Evolutionary conservation across 495 filamentous ascomycete species (phyloP), one percentile per base, ranked within the genome.

Genomic region (Clavariopsis aquatica): DNA sequence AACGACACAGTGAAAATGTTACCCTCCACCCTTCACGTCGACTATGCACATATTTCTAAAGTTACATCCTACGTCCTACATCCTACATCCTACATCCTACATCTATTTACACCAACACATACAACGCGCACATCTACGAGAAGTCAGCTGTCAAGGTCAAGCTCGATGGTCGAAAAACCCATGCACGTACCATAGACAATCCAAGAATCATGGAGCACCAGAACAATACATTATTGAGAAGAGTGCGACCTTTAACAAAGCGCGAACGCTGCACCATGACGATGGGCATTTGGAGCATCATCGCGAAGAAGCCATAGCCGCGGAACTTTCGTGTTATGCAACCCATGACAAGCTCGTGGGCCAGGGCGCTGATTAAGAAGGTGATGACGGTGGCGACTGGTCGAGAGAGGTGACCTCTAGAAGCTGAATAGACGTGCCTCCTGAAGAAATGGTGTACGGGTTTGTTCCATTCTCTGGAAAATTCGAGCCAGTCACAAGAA

Each of bases 381-480:
- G 94, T 98, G 64, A 96, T 90, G 59, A 93, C 78, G 56, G 91
- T 96, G 20, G 94, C 93, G 47, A 90, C 81, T 1, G 86, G 84
- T 29, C 89, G 82, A 46, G 89, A 90, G 68, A 94, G 86, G 69
- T 89, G 83, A 13, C 83, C 82, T 31, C 88, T 81, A 29, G 88
- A 87, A 2, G 90, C 91, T 54, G 83, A 86, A 77, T 98, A 98
- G 66, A 98, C 94, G 75, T 98, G 94, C 13, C 94, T 85, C 9
- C 94, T 86, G 67, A 98, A 87, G 80, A 97, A 98, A 73, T 93
- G 89, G 79, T 98, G 95, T n/a, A 98, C 94, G 51, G 94, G 94
- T 46, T 96, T 87, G 73, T 98, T 98, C 94, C 94, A 98, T 79
- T 98, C 92, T 58, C 94, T 83, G 20, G 89, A 93, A 76, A 98